Conservation (phyloP, 495 filamentous ascomycete genomes). For the Tuber aestivum region DNA sequence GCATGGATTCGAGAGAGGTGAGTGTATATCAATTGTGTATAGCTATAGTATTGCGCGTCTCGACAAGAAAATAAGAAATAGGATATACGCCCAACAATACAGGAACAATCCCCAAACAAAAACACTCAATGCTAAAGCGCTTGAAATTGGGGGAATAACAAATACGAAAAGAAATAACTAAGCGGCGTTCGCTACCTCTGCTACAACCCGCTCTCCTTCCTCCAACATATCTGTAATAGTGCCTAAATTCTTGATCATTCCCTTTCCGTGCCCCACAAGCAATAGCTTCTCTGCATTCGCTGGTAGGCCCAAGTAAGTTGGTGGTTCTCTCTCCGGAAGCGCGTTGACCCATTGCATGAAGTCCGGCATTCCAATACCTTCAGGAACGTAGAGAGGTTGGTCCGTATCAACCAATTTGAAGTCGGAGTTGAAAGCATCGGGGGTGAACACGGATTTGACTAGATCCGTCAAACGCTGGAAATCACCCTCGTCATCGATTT, state of each 20-base stretch:
- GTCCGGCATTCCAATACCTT: conserved; percentile 71
- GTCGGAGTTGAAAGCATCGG: conserved; percentile 80
- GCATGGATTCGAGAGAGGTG: neutral
- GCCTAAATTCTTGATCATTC: conserved; percentile 76
- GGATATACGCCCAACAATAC: neutral
- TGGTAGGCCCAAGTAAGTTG: conserved; percentile 91
- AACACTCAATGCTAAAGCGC: neutral
- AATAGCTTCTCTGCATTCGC: conserved; percentile 95
- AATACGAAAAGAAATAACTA: conserved; percentile 24
- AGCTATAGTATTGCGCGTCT: neutral
- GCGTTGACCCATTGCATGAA: conserved; percentile 88
- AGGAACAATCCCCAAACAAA: neutral
- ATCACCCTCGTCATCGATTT: conserved; percentile 90
- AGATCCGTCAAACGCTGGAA: conserved; percentile 64
- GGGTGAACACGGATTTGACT: conserved; percentile 71
- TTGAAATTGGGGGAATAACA: conserved; percentile 5
- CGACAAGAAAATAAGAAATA: neutral
- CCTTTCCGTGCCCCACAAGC: conserved; percentile 78
- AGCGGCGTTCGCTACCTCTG: conserved; percentile 49
- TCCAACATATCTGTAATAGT: conserved; percentile 79
- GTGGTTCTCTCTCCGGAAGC: conserved; percentile 90
- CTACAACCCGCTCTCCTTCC: conserved; percentile 87
- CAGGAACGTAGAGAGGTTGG: conserved; percentile 65
- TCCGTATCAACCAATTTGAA: conserved; percentile 72
- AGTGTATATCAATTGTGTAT: neutral